A percentile compares a stretch with the other conserved stretches of the same genome.
These are phyloP conservation scores for Rosa multiflora DNA, from an alignment of 306 rosid species.

Conservation along the genomic window DNA sequence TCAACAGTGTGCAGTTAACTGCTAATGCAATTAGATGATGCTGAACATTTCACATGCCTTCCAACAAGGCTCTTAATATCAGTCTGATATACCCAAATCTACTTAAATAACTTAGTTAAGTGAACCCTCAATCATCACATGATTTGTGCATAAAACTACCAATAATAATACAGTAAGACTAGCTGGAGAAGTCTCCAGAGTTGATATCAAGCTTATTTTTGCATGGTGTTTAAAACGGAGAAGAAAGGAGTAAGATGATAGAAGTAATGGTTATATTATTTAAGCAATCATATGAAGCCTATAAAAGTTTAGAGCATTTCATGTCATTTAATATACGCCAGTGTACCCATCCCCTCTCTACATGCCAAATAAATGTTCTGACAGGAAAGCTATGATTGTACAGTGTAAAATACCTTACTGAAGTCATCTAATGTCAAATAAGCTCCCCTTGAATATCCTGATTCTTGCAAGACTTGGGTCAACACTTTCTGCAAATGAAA, in stretches of 20 bases:
- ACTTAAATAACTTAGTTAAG: not conserved
- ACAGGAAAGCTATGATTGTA: constrained; percentile 8
- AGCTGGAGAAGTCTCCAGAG: not conserved
- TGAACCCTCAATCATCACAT: not conserved
- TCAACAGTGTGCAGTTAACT: not conserved
- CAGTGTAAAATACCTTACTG: constrained; percentile 53
- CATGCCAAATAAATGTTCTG: not conserved
- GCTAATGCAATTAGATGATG: not conserved
- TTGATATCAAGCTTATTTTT: not conserved
- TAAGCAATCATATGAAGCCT: not conserved
- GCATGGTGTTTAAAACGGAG: not conserved
- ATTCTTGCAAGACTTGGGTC: constrained; percentile 64
- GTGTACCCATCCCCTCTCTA: not conserved
- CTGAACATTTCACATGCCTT: not conserved
- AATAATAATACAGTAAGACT: not conserved
- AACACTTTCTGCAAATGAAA: constrained; percentile 60
- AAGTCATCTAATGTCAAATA: constrained; percentile 67
- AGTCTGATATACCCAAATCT: not conserved
- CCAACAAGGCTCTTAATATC: not conserved
- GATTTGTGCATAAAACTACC: not conserved
- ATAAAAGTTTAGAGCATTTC: not conserved
- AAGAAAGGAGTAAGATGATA: not conserved
- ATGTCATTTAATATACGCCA: not conserved
- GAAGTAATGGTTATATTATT: not conserved
- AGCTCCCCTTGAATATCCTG: constrained; percentile 73